Evolutionary conservation across 1,284 basidiomycete species (phyloP), one percentile per base, ranked within the genome.

Genomic region (Somion occarium): DNA sequence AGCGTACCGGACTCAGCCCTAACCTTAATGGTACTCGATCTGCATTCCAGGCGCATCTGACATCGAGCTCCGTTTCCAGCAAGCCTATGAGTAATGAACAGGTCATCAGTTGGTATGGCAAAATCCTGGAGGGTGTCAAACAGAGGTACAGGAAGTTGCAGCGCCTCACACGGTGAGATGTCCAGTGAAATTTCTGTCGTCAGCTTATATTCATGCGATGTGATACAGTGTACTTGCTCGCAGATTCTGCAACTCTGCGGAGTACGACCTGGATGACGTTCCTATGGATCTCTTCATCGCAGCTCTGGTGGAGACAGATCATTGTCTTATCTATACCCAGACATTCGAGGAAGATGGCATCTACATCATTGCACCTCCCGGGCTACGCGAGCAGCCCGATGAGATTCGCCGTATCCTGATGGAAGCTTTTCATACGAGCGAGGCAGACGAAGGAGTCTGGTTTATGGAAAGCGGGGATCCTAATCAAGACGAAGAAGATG

Each of bases 281-380:
- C 80, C 88, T 46, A 74, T 98, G 47, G 88, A 91, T 53, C 71
- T 77, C 2, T 89, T 99, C 66, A 88, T 99, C 55, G 76, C 85
- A 19, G 79, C 80, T 11, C 76, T 99, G 15, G 85, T 93, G 37
- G 82, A 88, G 42, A 86, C 93, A 3, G 93, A 92, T 59, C 96
- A 99, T 66, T 91, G 97, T 69, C 82, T 99, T 52, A 91, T 99
- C 37, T 97, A 97, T 69, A 98, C 95, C 1, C 83, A 90, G 56
- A 78, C 78, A 1, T 89, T 91, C 64, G 95, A 98, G 66, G 86
- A 91, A 61, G 87, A 96, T 23, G 94, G 94, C 11, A 86, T 89
- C n/a, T 99, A 99, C 66, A 83, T 99, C 56, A 76, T 99, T 50
- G 97, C 93, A 9, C 88, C 93, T 30, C 82, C 78, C 2, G 80